Evolutionary conservation across 2,329 filamentous ascomycete species (phyloP).

Genomic region (Fusarium austroafricanum): DNA sequence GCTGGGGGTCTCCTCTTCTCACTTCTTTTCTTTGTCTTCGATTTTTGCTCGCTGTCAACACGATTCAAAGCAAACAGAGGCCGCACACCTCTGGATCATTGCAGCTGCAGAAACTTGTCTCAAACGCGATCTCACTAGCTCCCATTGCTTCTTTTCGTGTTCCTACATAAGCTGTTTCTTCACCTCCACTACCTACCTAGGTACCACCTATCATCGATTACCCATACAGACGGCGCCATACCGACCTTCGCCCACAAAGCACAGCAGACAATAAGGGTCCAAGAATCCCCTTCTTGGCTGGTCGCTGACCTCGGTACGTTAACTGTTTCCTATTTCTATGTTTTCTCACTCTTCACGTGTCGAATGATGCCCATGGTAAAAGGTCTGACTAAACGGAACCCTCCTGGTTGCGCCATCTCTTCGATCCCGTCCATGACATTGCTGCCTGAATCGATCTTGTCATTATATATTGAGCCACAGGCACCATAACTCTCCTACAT

Average conservation of each 20-base stretch:
- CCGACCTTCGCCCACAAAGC: neutral
- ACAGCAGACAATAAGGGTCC: neutral
- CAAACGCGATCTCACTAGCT: slow-evolving; percentile 2
- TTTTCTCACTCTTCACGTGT: slow-evolving; percentile 11
- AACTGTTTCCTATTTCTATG: neutral
- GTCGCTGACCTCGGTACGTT: slow-evolving; percentile 32
- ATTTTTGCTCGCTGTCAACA: neutral
- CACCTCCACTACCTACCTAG: neutral
- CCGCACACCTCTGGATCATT: neutral
- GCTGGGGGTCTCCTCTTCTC: slow-evolving; percentile 28
- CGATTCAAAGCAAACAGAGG: neutral
- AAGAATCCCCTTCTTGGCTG: slow-evolving; percentile 1
- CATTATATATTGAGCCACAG: slow-evolving; percentile 24
- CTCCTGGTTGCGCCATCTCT: slow-evolving; percentile 58
- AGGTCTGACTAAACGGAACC: slow-evolving; percentile 67
- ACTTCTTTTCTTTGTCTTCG: slow-evolving; percentile 3
- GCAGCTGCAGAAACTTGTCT: slow-evolving; percentile 11
- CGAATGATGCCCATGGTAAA: slow-evolving; percentile 73
- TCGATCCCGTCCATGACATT: slow-evolving; percentile 26
- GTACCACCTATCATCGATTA: neutral
- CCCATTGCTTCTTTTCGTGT: neutral
- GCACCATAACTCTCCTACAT: slow-evolving; percentile 19
- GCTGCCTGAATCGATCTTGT: slow-evolving; percentile 27
- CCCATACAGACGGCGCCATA: neutral
- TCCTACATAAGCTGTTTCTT: neutral